Percentiles rank a stretch among this genome's conserved stretches.
phyloP scores from a whole-genome alignment of 225 moss, liverwort and hornwort species.

The Bryoerythrophyllum caledonicum region DNA sequence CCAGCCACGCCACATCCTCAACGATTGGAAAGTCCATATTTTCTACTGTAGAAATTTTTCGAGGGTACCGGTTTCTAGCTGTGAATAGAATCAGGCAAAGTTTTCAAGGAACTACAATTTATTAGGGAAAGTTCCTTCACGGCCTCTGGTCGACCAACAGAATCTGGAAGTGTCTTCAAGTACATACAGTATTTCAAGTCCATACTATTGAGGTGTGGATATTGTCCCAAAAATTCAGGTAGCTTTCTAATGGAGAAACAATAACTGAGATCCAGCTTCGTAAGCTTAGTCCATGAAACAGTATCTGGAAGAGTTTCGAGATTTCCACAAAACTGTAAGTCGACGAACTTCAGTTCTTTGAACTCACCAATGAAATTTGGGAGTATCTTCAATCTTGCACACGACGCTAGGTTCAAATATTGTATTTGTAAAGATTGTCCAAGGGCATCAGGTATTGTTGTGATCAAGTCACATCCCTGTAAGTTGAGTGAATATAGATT shows the following conservation, averaged over 20 bases:
- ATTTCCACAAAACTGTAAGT: rapidly evolving
- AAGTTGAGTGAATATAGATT: neutral
- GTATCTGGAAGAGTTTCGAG: neutral
- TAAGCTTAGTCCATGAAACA: neutral
- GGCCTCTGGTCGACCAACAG: neutral
- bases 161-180: neutral
- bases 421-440: neutral
- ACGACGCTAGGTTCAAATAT: rapidly evolving
- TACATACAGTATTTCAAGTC: too few species aligned
- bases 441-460: neutral
- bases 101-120: neutral
- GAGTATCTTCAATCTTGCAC: neutral
- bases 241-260: neutral
- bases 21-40: too few species aligned
- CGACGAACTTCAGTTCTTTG: neutral
- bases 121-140: too few species aligned
- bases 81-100: neutral
- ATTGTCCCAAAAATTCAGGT: neutral
- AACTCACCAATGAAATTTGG: neutral
- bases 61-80: too few species aligned
- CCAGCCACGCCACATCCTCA: too few species aligned
- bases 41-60: too few species aligned
- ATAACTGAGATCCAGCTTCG: rapidly evolving
- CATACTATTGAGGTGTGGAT: too few species aligned
- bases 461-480: neutral